Base-by-base conservation (phyloP, 106 monocot genomes). In the Acorus calamus region DNA sequence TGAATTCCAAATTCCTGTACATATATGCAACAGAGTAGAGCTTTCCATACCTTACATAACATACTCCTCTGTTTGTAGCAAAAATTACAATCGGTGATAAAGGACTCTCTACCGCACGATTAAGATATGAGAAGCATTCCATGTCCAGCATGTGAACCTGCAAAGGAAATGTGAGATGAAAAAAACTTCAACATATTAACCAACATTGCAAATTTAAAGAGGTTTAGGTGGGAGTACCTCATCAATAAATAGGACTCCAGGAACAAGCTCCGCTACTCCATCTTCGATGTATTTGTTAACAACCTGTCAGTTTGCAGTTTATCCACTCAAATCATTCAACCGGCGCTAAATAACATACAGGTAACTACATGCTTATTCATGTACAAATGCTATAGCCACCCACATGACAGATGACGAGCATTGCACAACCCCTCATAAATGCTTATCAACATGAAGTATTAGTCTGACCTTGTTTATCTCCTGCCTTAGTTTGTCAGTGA, bases 71-170 rank as follows among this genome's bases (percentile, higher is more conserved):
- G 74, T 98, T 98, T 12, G 96, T 98, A 54, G 96, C 96, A 73
- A 98, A 74, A 57, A 98, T 98, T 57, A 98, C 96, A 46, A 98
- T 98, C 43, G 96, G 96, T 42, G 96, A 82, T 59, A 98, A 73
- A 47, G 96, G 72, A 65, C 96, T 98, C 67, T 98, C 96, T 56
- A 98, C 72, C 50, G 96, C 96, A 76, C 96, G 91, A 75, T 98
- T 98, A 50, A 98, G 85, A 67, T 98, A 98, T 58, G 96, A 98
- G 69, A 91, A 98, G 42, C 96, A 91, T 75, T 91, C 96, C 67
- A 98, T 91, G 60, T 98, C 96, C 8, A 98, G 80, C 96, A 98
- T 91, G 72, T 98, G 91, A 65, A 98, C 96, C 96, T 98, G 79
- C 2, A 68, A 55, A 50, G 4, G 52, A 63, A 7, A 2, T 56